Evolutionary conservation across 2,329 filamentous ascomycete species (phyloP).

Genomic region (Paramyrothecium sp.): DNA sequence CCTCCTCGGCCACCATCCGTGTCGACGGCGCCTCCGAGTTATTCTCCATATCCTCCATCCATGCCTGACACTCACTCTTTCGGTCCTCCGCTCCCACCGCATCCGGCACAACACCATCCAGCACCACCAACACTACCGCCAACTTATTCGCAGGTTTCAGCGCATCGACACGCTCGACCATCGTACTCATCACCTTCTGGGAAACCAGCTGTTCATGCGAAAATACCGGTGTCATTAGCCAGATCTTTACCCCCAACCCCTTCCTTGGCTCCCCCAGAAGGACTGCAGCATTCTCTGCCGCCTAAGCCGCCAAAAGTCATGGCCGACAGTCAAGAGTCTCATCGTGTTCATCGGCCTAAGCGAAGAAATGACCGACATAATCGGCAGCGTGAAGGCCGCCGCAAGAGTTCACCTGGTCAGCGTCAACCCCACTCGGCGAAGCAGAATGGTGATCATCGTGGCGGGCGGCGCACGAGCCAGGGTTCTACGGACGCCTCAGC

Average conservation of each 20-base stretch:
- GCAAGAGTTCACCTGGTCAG: slow-evolving; percentile 17
- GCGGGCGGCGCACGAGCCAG: neutral
- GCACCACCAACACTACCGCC: slow-evolving; percentile 6
- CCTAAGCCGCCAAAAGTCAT: slow-evolving; percentile 27
- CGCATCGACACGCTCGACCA: slow-evolving; percentile 4
- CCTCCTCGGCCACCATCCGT: neutral
- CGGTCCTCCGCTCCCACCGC: neutral
- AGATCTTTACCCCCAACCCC: neutral
- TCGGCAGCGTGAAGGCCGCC: slow-evolving; percentile 25
- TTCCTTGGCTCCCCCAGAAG: neutral
- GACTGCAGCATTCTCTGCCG: slow-evolving; percentile 13
- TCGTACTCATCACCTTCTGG: neutral
- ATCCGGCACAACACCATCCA: slow-evolving; percentile 6
- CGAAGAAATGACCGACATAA: slow-evolving; percentile 29
- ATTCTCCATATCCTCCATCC: neutral
- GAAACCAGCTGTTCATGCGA: neutral
- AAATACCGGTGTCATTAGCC: neutral
- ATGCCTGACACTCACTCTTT: neutral
- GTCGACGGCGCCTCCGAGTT: neutral
- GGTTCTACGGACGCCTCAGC: neutral
- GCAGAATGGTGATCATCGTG: neutral
- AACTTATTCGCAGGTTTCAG: slow-evolving; percentile 3
- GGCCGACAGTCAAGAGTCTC: slow-evolving; percentile 22
- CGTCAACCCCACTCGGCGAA: neutral
- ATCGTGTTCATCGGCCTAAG: slow-evolving; percentile 26